Evolutionary conservation across 2,329 filamentous ascomycete genomes (phyloP).

Genomic region (Helotiales sp.): DNA sequence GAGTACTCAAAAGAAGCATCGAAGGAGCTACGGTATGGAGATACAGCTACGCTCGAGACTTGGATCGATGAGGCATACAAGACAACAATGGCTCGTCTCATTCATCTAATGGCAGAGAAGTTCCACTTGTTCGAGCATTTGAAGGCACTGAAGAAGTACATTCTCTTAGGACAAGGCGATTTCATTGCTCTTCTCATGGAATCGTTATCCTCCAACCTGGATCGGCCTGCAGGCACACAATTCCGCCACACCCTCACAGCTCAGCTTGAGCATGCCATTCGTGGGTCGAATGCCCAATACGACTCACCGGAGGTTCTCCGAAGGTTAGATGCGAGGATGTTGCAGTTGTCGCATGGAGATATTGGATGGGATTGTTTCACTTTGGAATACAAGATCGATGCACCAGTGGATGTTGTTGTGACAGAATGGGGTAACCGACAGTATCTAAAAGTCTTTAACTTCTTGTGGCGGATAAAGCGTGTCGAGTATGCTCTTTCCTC

Average conservation of each 20-base stretch:
- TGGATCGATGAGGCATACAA: conserved; percentile 98
- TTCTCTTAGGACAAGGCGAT: conserved; percentile 91
- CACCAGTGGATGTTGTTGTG: conserved; percentile 94
- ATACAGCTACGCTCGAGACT: conserved; percentile 85
- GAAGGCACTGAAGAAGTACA: conserved; percentile 88
- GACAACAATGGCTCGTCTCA: conserved; percentile 93
- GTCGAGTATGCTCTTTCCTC: conserved; percentile 92
- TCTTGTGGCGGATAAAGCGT: conserved; percentile 96
- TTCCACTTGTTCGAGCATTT: conserved; percentile 95
- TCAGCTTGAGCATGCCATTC: conserved; percentile 96
- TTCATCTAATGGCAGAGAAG: conserved; percentile 90
- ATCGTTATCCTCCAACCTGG: conserved; percentile 86
- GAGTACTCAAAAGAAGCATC: conserved; percentile 91
- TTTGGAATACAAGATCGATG: conserved; percentile 96
- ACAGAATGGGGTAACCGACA: conserved; percentile 94
- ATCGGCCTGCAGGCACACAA: conserved; percentile 93
- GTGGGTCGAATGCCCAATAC: conserved; percentile 95
- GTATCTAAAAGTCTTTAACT: conserved; percentile 99
- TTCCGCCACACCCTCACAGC: conserved; percentile 96
- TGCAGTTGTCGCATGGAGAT: conserved; percentile 92
- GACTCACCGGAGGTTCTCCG: conserved; percentile 90
- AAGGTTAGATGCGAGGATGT: conserved; percentile 94
- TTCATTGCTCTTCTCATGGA: conserved; percentile 98
- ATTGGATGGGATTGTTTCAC: conserved; percentile 99
- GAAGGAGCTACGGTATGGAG: conserved; percentile 88